A percentile compares a stretch with the other conserved stretches of the same genome.
Conservation (phyloP, 73 alveolate genomes). For the Blepharisma stoltei region DNA sequence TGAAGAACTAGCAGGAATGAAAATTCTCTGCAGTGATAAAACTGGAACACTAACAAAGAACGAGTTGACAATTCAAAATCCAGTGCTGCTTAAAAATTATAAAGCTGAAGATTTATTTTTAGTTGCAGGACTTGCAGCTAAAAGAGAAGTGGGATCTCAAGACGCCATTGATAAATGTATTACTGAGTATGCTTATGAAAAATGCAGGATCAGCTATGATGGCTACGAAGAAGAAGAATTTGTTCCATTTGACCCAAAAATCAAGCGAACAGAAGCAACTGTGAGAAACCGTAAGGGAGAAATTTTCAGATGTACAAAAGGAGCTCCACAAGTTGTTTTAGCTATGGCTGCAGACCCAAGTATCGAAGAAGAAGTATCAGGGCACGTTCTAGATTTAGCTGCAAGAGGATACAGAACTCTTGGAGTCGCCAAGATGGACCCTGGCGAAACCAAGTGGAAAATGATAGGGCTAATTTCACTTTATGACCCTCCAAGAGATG, state of each 20-base stretch:
- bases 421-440: constrained; percentile 23
- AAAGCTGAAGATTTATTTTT: constrained; percentile 11
- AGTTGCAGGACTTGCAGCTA: constrained; percentile 30
- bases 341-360: constrained; percentile 34
- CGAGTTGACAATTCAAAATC: constrained; percentile 46
- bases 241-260: constrained; percentile 29
- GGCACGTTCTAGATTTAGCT: background rate
- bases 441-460: background rate
- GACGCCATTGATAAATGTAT: constrained; percentile 31
- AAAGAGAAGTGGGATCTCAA: constrained; percentile 25
- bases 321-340: constrained; percentile 33
- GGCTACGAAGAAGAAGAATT: constrained; percentile 29
- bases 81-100: background rate
- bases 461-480: constrained; percentile 24
- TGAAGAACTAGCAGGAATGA: constrained; percentile 77
- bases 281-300: constrained; percentile 21
- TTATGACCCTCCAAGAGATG: constrained; percentile 39
- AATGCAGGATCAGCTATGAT: background rate
- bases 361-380: background rate
- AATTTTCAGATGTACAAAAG: background rate
- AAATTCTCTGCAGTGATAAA: constrained; percentile 81
- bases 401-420: constrained; percentile 30
- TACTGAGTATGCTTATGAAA: background rate
- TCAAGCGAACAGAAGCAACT: constrained; percentile 31
- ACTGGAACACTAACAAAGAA: constrained; percentile 78